Base-by-base conservation (phyloP, 2,329 filamentous ascomycete genomes). In the Arthrobotrys entomopaga region DNA sequence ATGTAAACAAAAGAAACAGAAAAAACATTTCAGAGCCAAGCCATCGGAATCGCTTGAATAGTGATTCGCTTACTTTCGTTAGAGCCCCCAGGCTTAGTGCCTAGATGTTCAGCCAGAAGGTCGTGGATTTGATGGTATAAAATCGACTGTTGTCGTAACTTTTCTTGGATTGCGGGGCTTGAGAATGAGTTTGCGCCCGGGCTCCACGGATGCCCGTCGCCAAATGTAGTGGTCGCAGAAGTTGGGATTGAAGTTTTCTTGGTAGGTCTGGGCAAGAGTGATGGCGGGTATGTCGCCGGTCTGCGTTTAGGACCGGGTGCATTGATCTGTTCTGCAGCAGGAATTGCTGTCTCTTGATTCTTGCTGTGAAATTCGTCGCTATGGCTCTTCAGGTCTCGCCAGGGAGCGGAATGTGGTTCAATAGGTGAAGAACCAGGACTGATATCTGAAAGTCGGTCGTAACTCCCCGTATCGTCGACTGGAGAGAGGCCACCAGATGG, bases 91-190 rank as follows among this genome's bases (percentile, higher is more conserved):
- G 56, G 65, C 38, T 50, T 58, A 7, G 59, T 65, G 34, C 46
- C 66, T 13, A 65, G 50, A 38, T 56, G 40, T 16, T 63, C 54
- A n/a, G 53, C 67, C 24, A 66, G 40, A 29, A 73, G 16, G 34
- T 61, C 67, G 26, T 73, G 60, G 19, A 73, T 73, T 29, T 73
- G 60, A 38, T 73, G 60, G 22, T 73, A 73, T 50, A 73, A 38
- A 19, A 61, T 48, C 22, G 67, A 73, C 16, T 73, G 67, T 24
- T 65, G 60, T 10, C 67, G 22, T 19, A 61, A 13, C 24, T 73
- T 73, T 22, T 65, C 67, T 16, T 65, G 60, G 2, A 73, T 65
- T 2, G 40, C 54, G 2, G 67, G 61, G 24, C 57, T 65, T 8
- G 60, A 73, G 22, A 73, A 73, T 5, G 67, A 66, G 29, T 61